Base-by-base conservation (phyloP, 345 rosid species). In the Eucalyptus guilfoylei region DNA sequence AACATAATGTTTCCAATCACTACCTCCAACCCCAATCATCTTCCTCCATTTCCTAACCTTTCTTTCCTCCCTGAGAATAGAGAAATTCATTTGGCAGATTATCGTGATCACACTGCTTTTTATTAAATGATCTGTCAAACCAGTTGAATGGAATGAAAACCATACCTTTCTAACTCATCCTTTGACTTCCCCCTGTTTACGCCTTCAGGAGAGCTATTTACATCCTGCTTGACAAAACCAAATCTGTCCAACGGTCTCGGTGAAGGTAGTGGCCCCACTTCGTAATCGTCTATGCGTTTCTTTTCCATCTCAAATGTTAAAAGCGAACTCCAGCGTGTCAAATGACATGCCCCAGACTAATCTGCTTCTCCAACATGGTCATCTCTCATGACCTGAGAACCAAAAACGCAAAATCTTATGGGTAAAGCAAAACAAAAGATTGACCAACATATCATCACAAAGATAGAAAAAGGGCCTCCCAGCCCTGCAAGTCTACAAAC, bases 1-100 rank as follows among this genome's bases (percentile, higher is more conserved):
- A 80, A 91, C 95, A 93, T 96, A 97, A 91, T 94, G 97, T 94
- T 96, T 96, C 99, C 99, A 97, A 49, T 97, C 99, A 91, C 98
- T 97, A 83, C 99, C 99, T 60, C 99, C 98, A 69, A 94, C 95
- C 86, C 99, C 99, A 88, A 97, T 96, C 99, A 96, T 97, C 93
- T 96, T 97, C 95, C 99, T 96, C 99, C 99, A 97, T 93, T 96
- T 96, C 90, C 96, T 93, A 76, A 96, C 94, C 89, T 94, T 95
- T 94, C 97, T 95, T 92, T 95, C 96, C 90, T 97, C 98, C 94
- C 99, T 97, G 93, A 91, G 88, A 89, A 50, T 44, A 21, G 49
- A 11, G 42, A 86, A 69, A 86, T 72, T n/a, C 81, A 34, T 72
- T 69, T 34, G 81, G 26, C 44, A n/a, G 6, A 67, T 28, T 86